Percentiles rank a stretch among this genome's conserved stretches.
phyloP scores from a whole-genome alignment of 495 filamentous ascomycete genomes.

The Penicillium crystallinum region DNA sequence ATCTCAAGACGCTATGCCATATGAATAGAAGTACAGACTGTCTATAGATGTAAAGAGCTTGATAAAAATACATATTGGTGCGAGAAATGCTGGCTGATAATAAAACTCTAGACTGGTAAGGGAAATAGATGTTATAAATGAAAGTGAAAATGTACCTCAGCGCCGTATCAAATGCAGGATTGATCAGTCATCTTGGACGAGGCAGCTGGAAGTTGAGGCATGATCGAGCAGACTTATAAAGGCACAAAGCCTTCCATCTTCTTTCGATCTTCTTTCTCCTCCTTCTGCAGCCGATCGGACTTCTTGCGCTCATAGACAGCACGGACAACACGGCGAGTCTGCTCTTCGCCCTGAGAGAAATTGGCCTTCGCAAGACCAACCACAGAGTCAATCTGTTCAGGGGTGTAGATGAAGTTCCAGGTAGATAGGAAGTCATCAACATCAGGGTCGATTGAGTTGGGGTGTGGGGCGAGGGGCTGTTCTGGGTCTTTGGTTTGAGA shows the following conservation, averaged over 20 bases:
- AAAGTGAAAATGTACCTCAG: neutral
- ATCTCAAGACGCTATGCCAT: no score
- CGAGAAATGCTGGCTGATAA: no score
- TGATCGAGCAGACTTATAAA: constrained; percentile 9
- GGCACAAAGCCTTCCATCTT: constrained; percentile 38
- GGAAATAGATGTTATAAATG: no score
- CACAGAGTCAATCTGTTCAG: constrained; percentile 75
- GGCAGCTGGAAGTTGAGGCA: neutral
- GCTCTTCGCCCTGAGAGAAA: constrained; percentile 71
- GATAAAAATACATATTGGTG: no score
- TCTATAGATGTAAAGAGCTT: no score
- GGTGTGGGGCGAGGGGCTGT: constrained; percentile 39
- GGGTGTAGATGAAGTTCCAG: constrained; percentile 96
- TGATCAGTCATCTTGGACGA: neutral
- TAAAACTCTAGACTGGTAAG: no score
- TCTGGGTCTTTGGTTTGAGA: constrained; percentile 16
- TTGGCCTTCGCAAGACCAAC: constrained; percentile 81
- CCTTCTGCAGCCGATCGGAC: constrained; percentile 55
- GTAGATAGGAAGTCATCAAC: constrained; percentile 81
- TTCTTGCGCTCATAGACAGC: constrained; percentile 94
- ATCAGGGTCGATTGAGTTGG: constrained; percentile 73
- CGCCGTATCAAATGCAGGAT: neutral
- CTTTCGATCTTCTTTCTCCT: constrained; percentile 45
- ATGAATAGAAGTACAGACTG: no score
- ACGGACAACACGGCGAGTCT: constrained; percentile 69